Evolutionary conservation across 2,329 filamentous ascomycete genomes (phyloP), one percentile per base, ranked within the genome.

Genomic region (Golovinomyces cichoracearum): DNA sequence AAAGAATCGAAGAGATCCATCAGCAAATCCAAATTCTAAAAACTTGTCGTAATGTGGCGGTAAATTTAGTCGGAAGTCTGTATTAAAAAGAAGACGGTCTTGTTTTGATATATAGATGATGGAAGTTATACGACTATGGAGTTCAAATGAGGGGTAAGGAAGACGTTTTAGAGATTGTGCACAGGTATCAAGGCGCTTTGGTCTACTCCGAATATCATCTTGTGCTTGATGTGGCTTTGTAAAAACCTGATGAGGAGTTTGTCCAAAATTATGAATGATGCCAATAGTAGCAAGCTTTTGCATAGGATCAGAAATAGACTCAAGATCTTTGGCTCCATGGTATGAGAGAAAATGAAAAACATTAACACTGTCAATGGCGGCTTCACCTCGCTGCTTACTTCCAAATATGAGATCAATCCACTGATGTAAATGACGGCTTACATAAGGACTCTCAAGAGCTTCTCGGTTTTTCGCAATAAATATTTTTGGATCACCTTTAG

Each of bases 321-420:
- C 90, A 4, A 98, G 67, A 61, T 98, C 83, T 54, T 83, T 92
- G 2, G 88, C 85, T 5, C 90, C 92, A 52, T 86, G 82, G 59
- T 98, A 98, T 0, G 88, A 95, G 19, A 94, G 71, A 61, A 93
- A 83, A 54, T 95, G 88, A 65, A 94, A 98, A 21, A 98, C 85
- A 57, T 98, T 98, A 37, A 88, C 75, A 19, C 79, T 83, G 54
- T 95, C 88, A 1, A 94, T 70, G 0, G 90, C 90, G 2, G 85
- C 82, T 50, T 95, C 88, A 29, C 90, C 90, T 48, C 82, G 78
- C 63, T 98, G 92, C 64, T 95, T 94, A 62, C 71, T 81, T 0
- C 90, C 90, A 61, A 98, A 98, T 4, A 98, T 73, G 3, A 98
- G 69, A 59, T 98, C 90, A 50, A 98, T 93, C 90, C 90, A 98